phyloP scores from a whole-genome alignment of 192 early-diverging fungal species.

The Linnemannia elongata region DNA sequence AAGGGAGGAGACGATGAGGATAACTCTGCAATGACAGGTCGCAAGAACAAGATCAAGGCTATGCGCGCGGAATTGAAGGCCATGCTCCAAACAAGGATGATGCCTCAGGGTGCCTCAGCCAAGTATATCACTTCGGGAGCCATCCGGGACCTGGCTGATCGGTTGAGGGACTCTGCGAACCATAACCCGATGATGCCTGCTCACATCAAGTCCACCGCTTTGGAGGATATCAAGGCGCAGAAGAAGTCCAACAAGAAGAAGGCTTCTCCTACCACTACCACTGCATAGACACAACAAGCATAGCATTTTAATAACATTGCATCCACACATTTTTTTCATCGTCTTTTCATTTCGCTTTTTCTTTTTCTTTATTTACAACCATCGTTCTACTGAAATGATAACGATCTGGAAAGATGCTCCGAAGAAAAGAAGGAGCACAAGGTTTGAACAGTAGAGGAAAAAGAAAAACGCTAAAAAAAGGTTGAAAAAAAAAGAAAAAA shows the following conservation, averaged over 20 bases:
- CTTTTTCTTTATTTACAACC: neutral
- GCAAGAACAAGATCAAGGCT: slow-evolving; percentile 60
- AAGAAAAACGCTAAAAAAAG: neutral
- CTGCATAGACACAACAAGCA: neutral
- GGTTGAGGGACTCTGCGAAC: slow-evolving; percentile 63
- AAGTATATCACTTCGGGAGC: slow-evolving; percentile 76
- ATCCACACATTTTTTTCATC: neutral
- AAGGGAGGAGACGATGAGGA: slow-evolving; percentile 58
- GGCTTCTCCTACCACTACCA: neutral
- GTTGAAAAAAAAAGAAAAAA: neutral
- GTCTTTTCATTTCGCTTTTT: neutral
- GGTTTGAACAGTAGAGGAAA: neutral
- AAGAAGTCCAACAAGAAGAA: slow-evolving; percentile 14
- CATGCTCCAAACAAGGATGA: slow-evolving; percentile 59
- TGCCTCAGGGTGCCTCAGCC: slow-evolving; percentile 66
- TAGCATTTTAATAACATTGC: slow-evolving; percentile 3
- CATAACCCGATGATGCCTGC: slow-evolving; percentile 55
- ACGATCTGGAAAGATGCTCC: neutral
- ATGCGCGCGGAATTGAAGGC: slow-evolving; percentile 61
- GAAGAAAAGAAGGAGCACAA: neutral
- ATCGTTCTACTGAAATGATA: neutral
- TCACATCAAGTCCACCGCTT: slow-evolving; percentile 42
- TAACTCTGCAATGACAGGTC: slow-evolving; percentile 47
- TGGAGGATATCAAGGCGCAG: slow-evolving; percentile 51
- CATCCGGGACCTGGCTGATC: slow-evolving; percentile 73